phyloP scores from a whole-genome alignment of 805 yeast species.

The Ogataea allantospora region DNA sequence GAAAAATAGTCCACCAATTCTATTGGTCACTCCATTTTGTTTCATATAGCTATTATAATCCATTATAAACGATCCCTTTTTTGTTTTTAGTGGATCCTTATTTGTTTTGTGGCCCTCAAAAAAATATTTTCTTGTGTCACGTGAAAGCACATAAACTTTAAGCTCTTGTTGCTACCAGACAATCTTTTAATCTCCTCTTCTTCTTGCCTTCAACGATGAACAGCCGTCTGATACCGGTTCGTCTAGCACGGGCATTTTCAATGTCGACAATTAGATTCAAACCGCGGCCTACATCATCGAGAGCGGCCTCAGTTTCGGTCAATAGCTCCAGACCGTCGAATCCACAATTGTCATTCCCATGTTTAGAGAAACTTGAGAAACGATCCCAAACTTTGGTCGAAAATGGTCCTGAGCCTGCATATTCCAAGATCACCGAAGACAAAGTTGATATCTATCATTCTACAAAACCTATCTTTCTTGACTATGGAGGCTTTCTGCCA shows the following conservation, averaged over 20 bases:
- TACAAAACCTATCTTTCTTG: constrained; percentile 62
- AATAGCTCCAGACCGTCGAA: constrained; percentile 39
- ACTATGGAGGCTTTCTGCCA: constrained; percentile 77
- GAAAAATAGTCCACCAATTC: constrained; percentile 10
- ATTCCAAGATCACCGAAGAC: constrained; percentile 58
- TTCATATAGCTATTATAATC: constrained; percentile 10
- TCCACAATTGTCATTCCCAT: constrained; percentile 77
- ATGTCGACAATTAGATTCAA: constrained; percentile 6
- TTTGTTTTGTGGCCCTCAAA: neutral
- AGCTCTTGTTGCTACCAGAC: constrained; percentile 7
- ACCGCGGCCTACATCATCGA: constrained; percentile 18
- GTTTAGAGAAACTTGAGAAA: constrained; percentile 73
- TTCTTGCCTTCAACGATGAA: neutral
- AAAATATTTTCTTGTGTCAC: constrained; percentile 10
- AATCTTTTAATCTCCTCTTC: neutral
- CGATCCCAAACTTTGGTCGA: constrained; percentile 47
- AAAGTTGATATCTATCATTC: constrained; percentile 65
- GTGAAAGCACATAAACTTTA: constrained; percentile 16
- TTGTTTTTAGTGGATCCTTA: neutral
- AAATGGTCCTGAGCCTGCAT: constrained; percentile 84
- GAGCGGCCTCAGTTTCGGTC: constrained; percentile 14
- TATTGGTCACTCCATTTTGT: constrained; percentile 9
- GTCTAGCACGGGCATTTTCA: constrained; percentile 8
- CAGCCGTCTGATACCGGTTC: constrained; percentile 1
- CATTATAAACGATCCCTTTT: constrained; percentile 9